A percentile compares a stretch with the other conserved stretches of the same genome.
Conservation (phyloP, 768 basidiomycete genomes). For the Gautieria morchelliformis region DNA sequence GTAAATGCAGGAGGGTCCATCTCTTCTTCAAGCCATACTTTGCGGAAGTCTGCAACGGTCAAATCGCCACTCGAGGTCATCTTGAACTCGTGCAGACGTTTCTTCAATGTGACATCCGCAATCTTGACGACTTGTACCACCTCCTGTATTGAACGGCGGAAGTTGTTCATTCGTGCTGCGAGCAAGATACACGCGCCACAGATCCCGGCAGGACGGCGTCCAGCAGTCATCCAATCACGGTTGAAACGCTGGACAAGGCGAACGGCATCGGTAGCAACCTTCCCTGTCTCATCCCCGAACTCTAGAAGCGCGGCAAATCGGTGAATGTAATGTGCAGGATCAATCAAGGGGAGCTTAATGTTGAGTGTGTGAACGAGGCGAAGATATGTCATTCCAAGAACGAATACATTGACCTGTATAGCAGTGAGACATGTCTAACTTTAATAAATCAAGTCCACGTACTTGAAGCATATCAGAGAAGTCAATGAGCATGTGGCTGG, state of each 20-base stretch:
- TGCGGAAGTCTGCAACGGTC: constrained; percentile 83
- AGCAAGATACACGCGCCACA: constrained; percentile 93
- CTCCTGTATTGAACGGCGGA: constrained; percentile 84
- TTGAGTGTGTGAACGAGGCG: constrained; percentile 85
- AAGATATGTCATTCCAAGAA: constrained; percentile 91
- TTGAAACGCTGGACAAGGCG: constrained; percentile 91
- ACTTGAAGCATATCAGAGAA: constrained; percentile 95
- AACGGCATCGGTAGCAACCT: constrained; percentile 86
- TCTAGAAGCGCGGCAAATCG: constrained; percentile 92
- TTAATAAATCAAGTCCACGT: constrained; percentile 6
- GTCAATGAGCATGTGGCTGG: constrained; percentile 96
- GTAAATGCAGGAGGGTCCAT: constrained; percentile 88
- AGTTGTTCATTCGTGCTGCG: constrained; percentile 98
- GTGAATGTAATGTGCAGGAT: constrained; percentile 94
- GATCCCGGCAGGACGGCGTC: constrained; percentile 91
- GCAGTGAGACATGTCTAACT: not conserved
- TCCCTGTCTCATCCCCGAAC: constrained; percentile 89
- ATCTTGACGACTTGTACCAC: constrained; percentile 99
- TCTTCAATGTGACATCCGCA: constrained; percentile 89
- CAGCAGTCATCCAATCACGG: constrained; percentile 95
- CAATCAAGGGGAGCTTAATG: constrained; percentile 78
- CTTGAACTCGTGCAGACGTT: constrained; percentile 91
- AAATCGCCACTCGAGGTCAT: constrained; percentile 77
- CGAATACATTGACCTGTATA: constrained; percentile 87
- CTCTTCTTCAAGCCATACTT: constrained; percentile 85